phyloP scores from a whole-genome alignment of 108 stramenopile genomes.

The Skeletonema costatum region DNA sequence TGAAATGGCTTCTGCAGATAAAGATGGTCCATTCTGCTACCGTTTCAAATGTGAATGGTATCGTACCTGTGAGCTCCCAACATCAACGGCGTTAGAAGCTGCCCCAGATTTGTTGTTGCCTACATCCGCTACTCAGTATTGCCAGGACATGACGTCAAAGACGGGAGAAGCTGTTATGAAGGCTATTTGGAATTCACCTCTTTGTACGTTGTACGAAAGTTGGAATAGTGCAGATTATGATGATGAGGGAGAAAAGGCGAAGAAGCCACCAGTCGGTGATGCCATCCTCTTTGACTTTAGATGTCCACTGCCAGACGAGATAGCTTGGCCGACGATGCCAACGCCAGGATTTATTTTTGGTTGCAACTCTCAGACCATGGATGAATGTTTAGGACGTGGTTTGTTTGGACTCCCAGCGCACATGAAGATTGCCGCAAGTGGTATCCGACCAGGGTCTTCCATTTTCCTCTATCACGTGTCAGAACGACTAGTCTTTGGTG shows the following conservation, averaged over 20 bases:
- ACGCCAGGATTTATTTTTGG: conserved; percentile 92
- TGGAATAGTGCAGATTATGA: conserved; percentile 62
- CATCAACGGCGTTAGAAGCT: conserved; percentile 76
- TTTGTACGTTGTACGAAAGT: conserved; percentile 83
- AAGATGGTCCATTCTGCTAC: conserved; percentile 61
- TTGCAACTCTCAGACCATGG: conserved; percentile 85
- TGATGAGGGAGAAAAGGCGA: conserved; percentile 36
- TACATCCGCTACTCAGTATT: conserved; percentile 69
- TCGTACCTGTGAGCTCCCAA: conserved; percentile 83
- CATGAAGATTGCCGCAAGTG: conserved; percentile 82
- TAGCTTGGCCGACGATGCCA: conserved; percentile 80
- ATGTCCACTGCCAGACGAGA: conserved; percentile 66
- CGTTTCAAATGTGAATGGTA: conserved; percentile 80
- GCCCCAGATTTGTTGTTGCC: conserved; percentile 81
- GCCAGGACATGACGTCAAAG: conserved; percentile 77
- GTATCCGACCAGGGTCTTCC: conserved; percentile 77
- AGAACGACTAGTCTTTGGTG: conserved; percentile 83
- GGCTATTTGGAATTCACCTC: conserved; percentile 86
- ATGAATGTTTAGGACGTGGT: conserved; percentile 87
- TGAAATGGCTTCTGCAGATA: conserved; percentile 42
- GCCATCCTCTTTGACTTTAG: conserved; percentile 77
- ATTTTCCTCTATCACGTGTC: conserved; percentile 90
- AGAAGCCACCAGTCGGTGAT: conserved; percentile 67
- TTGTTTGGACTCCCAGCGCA: conserved; percentile 86
- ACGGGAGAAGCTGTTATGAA: conserved; percentile 89